Evolutionary conservation across 2,329 filamentous ascomycete genomes (phyloP), one percentile per base, ranked within the genome.

Genomic region (Domatiomyces globalis): DNA sequence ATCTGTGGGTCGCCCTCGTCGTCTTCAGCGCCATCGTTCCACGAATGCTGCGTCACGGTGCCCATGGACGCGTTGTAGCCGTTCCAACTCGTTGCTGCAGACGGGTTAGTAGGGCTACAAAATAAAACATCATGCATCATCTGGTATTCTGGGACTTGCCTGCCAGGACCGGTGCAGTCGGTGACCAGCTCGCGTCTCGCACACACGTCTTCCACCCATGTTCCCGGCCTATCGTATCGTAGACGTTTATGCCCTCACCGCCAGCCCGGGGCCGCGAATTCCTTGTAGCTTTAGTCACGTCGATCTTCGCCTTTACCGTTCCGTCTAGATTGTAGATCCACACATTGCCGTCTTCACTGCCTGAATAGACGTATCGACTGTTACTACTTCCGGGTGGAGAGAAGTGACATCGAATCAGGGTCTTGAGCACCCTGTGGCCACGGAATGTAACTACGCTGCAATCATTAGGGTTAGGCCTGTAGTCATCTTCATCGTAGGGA

Each of bases 311-410:
- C 0, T 86, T 87, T 9, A 86, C 63, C 0, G 88, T 95, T 29
- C 87, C 89, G 63, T 98, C 89, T 68, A 96, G 71, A 63, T 96
- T 96, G 77, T 86, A 98, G 43, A 96, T 78, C 60, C 88, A 90
- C 0, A 95, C 85, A 53, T 84, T 85, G 47, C 92, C 92, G 59
- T 95, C 87, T 57, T 87, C 81, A 61, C 86, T 94, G 19, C 92
- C 92, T 18, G 84, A 85, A 69, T 95, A 96, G 19, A 98, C 88
- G 63, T 95, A 96, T 60, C 87, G 78, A 7, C 85, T 88, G 64
- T 95, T 85, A 1, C 87, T 90, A 63, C 86, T 89, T 9, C 77
- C 80, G 0, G 87, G 81, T 0, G 92, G 92, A 29, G 86, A 92
- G 69, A 98, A 98, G 68, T 96, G 90, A 63, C 92, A 96, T 54